Conservation (phyloP, 192 early-diverging fungal species). For the Entomortierella chlamydospora region DNA sequence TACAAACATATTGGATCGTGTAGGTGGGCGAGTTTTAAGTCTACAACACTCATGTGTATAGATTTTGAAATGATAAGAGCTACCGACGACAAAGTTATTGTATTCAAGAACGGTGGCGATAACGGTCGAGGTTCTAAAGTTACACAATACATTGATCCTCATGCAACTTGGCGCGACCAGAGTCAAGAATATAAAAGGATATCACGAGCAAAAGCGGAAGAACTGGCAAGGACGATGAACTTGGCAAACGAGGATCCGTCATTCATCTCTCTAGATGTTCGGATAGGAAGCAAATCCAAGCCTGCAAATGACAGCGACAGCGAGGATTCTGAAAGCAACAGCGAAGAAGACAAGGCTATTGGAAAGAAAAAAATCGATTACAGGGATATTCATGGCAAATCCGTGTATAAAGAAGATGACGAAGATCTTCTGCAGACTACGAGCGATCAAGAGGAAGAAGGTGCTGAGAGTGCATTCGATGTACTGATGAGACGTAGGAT, state of each 20-base stretch:
- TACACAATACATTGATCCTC: constrained; percentile 22
- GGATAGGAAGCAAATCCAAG: not conserved
- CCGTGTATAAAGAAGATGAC: constrained; percentile 37
- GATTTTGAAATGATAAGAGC: constrained; percentile 36
- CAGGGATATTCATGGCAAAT: constrained; percentile 59
- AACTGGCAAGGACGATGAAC: constrained; percentile 14
- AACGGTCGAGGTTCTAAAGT: not conserved
- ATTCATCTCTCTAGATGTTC: constrained; percentile 26
- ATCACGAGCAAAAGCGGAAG: constrained; percentile 46
- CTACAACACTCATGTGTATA: constrained; percentile 29
- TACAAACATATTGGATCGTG: not conserved
- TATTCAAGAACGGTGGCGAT: constrained; percentile 8
- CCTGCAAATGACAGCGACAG: not conserved
- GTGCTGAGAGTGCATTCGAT: constrained; percentile 55
- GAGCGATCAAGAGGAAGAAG: constrained; percentile 39
- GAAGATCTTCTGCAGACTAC: constrained; percentile 44
- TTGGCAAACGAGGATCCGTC: constrained; percentile 17
- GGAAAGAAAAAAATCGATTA: constrained; percentile 51
- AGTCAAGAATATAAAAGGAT: constrained; percentile 42
- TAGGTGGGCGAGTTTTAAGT: constrained; percentile 42
- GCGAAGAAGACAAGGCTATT: not conserved
- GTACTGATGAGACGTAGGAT: constrained; percentile 47
- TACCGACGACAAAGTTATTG: constrained; percentile 19
- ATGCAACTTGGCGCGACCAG: constrained; percentile 44
- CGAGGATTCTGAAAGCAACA: constrained; percentile 7